Evolutionary conservation across 805 yeast species (phyloP).

Genomic region (Candida ipomoeae): DNA sequence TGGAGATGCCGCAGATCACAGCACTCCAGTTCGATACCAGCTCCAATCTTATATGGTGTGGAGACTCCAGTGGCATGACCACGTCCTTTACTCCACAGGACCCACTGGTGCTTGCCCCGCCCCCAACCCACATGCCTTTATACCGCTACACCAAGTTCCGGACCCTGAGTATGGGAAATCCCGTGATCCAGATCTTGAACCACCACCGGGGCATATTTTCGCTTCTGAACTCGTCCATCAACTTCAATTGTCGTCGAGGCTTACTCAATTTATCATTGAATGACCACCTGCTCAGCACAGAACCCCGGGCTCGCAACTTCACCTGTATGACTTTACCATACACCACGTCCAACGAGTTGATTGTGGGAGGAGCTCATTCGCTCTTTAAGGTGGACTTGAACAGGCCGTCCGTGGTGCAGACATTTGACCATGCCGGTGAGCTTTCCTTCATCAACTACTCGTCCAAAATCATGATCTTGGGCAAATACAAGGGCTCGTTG

Average conservation of each 20-base stretch:
- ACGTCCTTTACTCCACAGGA: slow-evolving; percentile 29
- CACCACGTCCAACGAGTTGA: slow-evolving; percentile 27
- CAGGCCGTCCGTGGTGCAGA: slow-evolving; percentile 22
- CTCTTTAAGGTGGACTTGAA: slow-evolving; percentile 33
- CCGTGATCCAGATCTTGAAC: slow-evolving; percentile 28
- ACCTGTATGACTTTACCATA: slow-evolving; percentile 33
- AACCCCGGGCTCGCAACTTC: slow-evolving; percentile 19
- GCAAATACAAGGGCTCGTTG: slow-evolving; percentile 54
- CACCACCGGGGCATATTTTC: slow-evolving; percentile 34
- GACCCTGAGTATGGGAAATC: slow-evolving; percentile 15
- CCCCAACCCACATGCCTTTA: slow-evolving; percentile 19
- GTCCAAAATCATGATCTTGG: slow-evolving; percentile 53
- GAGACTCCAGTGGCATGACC: slow-evolving; percentile 57
- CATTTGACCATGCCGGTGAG: slow-evolving; percentile 40
- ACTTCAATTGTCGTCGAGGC: slow-evolving; percentile 35
- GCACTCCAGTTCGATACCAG: slow-evolving; percentile 55
- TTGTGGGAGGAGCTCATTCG: slow-evolving; percentile 24
- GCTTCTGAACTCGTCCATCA: slow-evolving; percentile 28
- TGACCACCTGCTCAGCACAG: slow-evolving; percentile 10
- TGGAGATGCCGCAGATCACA: slow-evolving; percentile 20
- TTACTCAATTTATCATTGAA: slow-evolving; percentile 17
- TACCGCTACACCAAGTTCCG: slow-evolving; percentile 37
- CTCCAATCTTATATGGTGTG: slow-evolving; percentile 83
- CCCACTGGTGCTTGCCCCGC: slow-evolving; percentile 8
- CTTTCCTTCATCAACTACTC: slow-evolving; percentile 43